A percentile compares a stretch with the other conserved stretches of the same genome.
Conservation (phyloP, 1,139 yeast species). For the Yamadazyma songkhlaensis region DNA sequence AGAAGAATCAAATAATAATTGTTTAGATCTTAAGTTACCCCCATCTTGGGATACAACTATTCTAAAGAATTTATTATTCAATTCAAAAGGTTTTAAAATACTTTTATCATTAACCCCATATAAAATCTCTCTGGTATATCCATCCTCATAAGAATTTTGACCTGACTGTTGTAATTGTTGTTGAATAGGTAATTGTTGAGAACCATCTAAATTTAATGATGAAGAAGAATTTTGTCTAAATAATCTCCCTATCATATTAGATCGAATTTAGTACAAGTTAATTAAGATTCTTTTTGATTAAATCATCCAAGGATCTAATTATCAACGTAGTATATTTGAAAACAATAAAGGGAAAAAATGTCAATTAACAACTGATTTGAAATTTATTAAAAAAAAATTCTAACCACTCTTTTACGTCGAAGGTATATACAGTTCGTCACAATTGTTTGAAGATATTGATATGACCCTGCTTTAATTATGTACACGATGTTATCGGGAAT, state of each 20-base stretch:
- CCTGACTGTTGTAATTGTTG: conserved; percentile 11
- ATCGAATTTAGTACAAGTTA: neutral
- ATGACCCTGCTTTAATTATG: neutral
- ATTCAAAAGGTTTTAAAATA: conserved; percentile 26
- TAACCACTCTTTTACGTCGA: too few species aligned
- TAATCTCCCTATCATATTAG: conserved; percentile 27
- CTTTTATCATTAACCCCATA: conserved; percentile 38
- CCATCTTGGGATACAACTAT: conserved; percentile 53
- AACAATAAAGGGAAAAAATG: too few species aligned
- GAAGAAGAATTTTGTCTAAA: conserved; percentile 22
- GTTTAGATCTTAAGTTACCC: conserved; percentile 47
- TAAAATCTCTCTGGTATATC: conserved; percentile 40
- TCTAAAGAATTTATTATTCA: conserved; percentile 38
- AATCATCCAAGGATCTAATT: neutral
- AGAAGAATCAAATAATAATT: conserved; percentile 45
- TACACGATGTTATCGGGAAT: neutral
- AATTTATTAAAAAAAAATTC: too few species aligned
- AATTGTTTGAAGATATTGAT: neutral
- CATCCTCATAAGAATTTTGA: conserved; percentile 35
- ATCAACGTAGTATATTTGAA: too few species aligned
- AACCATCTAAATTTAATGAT: conserved; percentile 8
- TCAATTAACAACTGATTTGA: too few species aligned
- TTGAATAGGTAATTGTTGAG: conserved; percentile 5
- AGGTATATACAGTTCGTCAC: too few species aligned
- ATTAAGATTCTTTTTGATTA: neutral